Evolutionary conservation across 169 alveolate species (phyloP).

Genomic region (Cryptosporidium parvum): DNA sequence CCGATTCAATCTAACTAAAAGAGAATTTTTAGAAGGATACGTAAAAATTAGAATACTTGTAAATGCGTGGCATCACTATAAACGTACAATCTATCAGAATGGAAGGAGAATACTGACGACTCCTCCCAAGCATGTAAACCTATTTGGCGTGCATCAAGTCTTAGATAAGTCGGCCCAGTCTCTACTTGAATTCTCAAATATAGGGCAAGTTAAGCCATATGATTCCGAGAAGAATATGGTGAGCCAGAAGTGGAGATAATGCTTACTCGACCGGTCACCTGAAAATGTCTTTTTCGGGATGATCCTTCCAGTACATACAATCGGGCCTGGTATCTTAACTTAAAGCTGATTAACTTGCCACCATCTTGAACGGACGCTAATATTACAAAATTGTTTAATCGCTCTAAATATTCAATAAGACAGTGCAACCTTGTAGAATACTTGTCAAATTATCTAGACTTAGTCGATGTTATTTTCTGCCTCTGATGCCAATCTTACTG

Average conservation of each 20-base stretch:
- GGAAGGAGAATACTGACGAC: constrained; percentile 17
- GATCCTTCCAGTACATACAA: not conserved
- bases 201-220: not conserved
- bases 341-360: not conserved
- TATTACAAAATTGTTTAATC: not conserved
- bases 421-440: not conserved
- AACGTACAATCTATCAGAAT: constrained; percentile 1
- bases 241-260: not conserved
- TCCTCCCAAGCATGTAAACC: constrained; percentile 25
- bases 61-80: constrained; percentile 19
- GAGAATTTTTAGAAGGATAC: not conserved
- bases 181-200: not conserved
- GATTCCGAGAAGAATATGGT: not conserved
- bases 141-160: not conserved
- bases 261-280: not conserved
- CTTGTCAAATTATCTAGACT: not conserved
- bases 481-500: constrained; percentile 4
- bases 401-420: not conserved
- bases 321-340: not conserved
- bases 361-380: not conserved
- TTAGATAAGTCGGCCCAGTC: not conserved
- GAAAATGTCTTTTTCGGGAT: not conserved
- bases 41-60: constrained; percentile 37
- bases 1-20: no score
- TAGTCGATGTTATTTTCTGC: constrained; percentile 15